Evolutionary conservation across 495 filamentous ascomycete species (phyloP).

Genomic region (Astrothelium subdiscretum): DNA sequence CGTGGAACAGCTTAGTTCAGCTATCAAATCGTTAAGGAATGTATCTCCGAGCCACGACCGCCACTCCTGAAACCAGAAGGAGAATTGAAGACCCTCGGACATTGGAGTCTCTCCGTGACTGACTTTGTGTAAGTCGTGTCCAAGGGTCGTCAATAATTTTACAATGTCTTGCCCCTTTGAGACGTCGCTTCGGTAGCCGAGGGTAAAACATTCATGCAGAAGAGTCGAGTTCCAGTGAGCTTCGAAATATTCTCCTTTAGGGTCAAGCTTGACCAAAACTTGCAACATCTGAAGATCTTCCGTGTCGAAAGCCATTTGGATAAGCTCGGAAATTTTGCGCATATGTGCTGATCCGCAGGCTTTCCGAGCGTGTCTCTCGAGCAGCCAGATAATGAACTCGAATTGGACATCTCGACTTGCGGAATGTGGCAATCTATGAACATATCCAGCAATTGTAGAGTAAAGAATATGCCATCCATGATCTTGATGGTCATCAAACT

Average conservation of each 20-base stretch:
- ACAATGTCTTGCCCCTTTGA: not conserved
- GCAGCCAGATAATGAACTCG: slow-evolving; percentile 3
- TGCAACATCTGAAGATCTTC: slow-evolving; percentile 1
- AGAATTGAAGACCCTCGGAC: slow-evolving; percentile 1
- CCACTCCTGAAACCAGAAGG: slow-evolving; percentile 1
- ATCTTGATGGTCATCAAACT: not conserved
- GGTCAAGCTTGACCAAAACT: not conserved
- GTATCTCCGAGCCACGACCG: slow-evolving; percentile 1
- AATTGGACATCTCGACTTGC: not conserved
- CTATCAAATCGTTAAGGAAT: not conserved
- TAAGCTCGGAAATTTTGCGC: not conserved
- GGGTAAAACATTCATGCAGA: slow-evolving; percentile 3
- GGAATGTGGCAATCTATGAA: not conserved
- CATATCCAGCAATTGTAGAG: not conserved
- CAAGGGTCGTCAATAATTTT: slow-evolving; percentile 1
- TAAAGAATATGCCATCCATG: slow-evolving; percentile 2
- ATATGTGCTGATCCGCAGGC: not conserved
- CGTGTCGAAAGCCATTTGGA: not conserved
- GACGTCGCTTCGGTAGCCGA: not conserved
- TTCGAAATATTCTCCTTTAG: not conserved
- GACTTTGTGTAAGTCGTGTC: slow-evolving; percentile 3
- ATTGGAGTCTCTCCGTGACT: slow-evolving; percentile 1
- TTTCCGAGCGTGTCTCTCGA: slow-evolving; percentile 1
- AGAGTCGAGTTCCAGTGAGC: not conserved
- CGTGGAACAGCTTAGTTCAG: slow-evolving; percentile 1